Evolutionary conservation across 176 grass and related monocot species (phyloP).

Genomic region (Raddia distichophylla): DNA sequence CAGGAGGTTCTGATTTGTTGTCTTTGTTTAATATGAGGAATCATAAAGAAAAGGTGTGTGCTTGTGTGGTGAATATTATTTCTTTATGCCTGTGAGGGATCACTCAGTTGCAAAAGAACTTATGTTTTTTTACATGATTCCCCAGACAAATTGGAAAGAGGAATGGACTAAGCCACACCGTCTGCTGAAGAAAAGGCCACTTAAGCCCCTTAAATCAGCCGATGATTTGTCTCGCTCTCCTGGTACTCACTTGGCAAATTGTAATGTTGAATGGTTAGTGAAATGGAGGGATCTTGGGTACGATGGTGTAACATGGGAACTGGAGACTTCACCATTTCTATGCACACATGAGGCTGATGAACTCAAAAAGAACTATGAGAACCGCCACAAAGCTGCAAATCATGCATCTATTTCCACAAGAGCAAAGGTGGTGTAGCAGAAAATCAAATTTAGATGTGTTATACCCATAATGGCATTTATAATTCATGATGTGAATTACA

Average conservation of each 20-base stretch:
- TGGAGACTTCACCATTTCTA: conserved; percentile 71
- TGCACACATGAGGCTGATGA: conserved; percentile 42
- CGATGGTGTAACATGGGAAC: conserved; percentile 83
- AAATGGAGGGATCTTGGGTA: conserved; percentile 92
- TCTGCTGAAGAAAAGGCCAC: conserved; percentile 63
- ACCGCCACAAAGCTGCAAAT: conserved; percentile 37
- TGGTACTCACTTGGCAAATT: conserved; percentile 43
- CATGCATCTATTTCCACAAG: conserved; percentile 38
- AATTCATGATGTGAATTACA: conserved; percentile 4
- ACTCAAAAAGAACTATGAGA: conserved; percentile 67
- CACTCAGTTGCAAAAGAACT: conserved; percentile 33
- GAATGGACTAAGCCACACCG: conserved; percentile 84
- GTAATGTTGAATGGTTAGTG: conserved; percentile 80
- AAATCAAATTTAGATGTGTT: conserved; percentile 11
- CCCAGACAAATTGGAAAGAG: conserved; percentile 72
- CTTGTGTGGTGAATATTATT: conserved; percentile 19
- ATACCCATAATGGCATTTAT: conserved; percentile 2
- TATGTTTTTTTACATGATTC: conserved; percentile 43
- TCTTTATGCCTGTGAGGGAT: conserved; percentile 20
- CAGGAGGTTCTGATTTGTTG: conserved; percentile 51
- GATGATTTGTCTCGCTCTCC: conserved; percentile 55
- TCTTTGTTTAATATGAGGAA: conserved; percentile 63
- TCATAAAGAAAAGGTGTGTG: conserved; percentile 66
- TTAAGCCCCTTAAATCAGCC: conserved; percentile 55
- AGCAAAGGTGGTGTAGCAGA: conserved; percentile 46